Conservation (phyloP, 768 basidiomycete genomes). For the Hypholoma fasciculare region DNA sequence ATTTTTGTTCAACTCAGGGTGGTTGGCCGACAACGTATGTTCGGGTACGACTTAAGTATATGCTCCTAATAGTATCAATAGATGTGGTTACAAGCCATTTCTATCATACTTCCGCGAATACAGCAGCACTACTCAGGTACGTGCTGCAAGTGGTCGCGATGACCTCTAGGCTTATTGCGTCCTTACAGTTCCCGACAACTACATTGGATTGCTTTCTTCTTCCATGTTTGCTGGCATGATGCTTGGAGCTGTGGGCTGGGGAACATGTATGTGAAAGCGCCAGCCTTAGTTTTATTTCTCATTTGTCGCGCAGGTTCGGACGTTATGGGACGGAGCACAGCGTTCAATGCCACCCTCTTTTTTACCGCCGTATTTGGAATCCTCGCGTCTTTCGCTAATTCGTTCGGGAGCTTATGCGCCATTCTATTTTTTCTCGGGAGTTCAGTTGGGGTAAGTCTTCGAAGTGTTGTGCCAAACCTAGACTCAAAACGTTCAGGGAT, state of each 20-base stretch:
- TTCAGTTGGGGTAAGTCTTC: slow-evolving; percentile 81
- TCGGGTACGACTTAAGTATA: slow-evolving; percentile 16
- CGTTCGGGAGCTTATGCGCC: slow-evolving; percentile 69
- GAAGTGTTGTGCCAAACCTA: not conserved
- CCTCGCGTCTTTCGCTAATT: slow-evolving; percentile 69
- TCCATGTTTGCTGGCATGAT: slow-evolving; percentile 98
- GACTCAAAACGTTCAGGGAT: slow-evolving; percentile 51
- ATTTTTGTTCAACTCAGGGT: slow-evolving; percentile 48
- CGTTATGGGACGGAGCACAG: slow-evolving; percentile 81
- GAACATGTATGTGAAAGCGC: slow-evolving; percentile 59
- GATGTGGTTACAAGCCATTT: slow-evolving; percentile 94
- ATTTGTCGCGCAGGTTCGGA: slow-evolving; percentile 62
- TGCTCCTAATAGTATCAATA: slow-evolving; percentile 24
- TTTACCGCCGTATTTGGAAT: slow-evolving; percentile 90
- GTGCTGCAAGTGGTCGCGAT: slow-evolving; percentile 14
- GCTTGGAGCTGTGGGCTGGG: slow-evolving; percentile 91
- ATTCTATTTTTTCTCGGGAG: slow-evolving; percentile 87
- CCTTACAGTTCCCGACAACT: slow-evolving; percentile 62
- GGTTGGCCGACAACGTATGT: slow-evolving; percentile 90
- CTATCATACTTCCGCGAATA: slow-evolving; percentile 95
- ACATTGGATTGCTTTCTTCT: slow-evolving; percentile 82
- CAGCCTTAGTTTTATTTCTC: not conserved
- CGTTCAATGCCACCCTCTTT: slow-evolving; percentile 92
- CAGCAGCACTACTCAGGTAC: slow-evolving; percentile 83
- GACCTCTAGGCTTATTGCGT: not conserved